Evolutionary conservation across 1,284 basidiomycete species (phyloP).

Genomic region (Marasmius tenuissimus): DNA sequence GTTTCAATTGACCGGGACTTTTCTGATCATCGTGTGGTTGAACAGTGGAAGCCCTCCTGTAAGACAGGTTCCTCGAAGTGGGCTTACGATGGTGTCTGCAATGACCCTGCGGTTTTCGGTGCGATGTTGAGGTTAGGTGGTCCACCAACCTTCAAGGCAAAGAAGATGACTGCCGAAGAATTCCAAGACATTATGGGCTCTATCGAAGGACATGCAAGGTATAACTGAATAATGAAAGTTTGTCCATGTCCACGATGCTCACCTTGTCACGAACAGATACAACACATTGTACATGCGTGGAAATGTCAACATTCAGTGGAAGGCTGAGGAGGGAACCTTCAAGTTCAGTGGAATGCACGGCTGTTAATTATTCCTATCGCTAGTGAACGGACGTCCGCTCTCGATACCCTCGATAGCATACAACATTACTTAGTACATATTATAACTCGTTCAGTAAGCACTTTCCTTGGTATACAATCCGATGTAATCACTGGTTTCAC

Average conservation of each 20-base stretch:
- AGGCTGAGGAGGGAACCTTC: slow-evolving; percentile 48
- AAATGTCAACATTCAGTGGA: slow-evolving; percentile 51
- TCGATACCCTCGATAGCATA: background rate
- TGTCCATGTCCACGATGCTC: background rate
- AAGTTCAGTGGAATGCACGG: slow-evolving; percentile 51
- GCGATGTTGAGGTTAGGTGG: slow-evolving; percentile 42
- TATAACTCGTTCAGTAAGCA: background rate
- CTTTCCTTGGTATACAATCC: background rate
- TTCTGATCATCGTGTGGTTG: slow-evolving; percentile 8
- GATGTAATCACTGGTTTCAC: background rate
- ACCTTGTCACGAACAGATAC: slow-evolving; percentile 32
- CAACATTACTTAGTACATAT: background rate
- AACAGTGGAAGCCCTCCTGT: slow-evolving; percentile 53
- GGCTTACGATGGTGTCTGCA: slow-evolving; percentile 55
- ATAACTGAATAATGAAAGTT: background rate
- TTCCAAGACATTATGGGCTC: slow-evolving; percentile 40
- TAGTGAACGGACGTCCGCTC: background rate
- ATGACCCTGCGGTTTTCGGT: slow-evolving; percentile 53
- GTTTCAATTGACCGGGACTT: background rate
- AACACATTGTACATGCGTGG: slow-evolving; percentile 39
- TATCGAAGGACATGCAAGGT: background rate
- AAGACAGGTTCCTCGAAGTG: slow-evolving; percentile 50
- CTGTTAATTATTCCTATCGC: background rate
- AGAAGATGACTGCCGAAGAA: slow-evolving; percentile 47
- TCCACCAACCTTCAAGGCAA: slow-evolving; percentile 52